Conservation (phyloP, 116 monocot genomes). For the Posidonia oceanica region DNA sequence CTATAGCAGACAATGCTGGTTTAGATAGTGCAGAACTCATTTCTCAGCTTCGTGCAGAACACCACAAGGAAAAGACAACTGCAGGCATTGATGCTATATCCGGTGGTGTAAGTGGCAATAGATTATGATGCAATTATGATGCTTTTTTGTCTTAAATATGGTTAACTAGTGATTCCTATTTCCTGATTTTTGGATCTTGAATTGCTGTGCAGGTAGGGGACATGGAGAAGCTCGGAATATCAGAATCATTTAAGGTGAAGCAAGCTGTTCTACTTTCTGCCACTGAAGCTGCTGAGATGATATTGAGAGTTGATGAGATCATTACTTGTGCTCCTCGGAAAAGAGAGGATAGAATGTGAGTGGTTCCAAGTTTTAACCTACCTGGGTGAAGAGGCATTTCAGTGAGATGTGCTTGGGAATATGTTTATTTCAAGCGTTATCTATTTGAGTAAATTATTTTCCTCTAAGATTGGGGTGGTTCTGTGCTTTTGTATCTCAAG, state of each 20-base stretch:
- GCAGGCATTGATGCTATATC: conserved; percentile 83
- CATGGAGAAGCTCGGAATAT: conserved; percentile 84
- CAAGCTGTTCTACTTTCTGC: conserved; percentile 84
- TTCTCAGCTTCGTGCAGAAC: conserved; percentile 86
- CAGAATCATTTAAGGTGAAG: conserved; percentile 86
- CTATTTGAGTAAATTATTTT: no score
- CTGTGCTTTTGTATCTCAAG: no score
- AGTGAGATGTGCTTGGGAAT: no score
- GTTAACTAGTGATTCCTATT: no score
- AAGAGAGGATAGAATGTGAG: conserved; percentile 83
- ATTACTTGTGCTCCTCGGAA: conserved; percentile 78
- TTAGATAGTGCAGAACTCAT: conserved; percentile 84
- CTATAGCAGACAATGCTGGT: conserved; percentile 88
- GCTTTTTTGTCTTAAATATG: no score
- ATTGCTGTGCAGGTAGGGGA: conserved; percentile 63
- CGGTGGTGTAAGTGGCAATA: conserved; percentile 47
- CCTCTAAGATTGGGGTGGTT: no score
- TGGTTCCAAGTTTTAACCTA: no score
- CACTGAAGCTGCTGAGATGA: conserved; percentile 94
- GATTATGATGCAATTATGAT: not conserved
- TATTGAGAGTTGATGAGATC: conserved; percentile 83
- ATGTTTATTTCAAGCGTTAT: no score
- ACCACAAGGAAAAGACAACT: conserved; percentile 54
- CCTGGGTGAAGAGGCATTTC: no score
- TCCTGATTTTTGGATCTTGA: no score